phyloP scores from a whole-genome alignment of 1,284 basidiomycete genomes.

The Leccinum proliferum region DNA sequence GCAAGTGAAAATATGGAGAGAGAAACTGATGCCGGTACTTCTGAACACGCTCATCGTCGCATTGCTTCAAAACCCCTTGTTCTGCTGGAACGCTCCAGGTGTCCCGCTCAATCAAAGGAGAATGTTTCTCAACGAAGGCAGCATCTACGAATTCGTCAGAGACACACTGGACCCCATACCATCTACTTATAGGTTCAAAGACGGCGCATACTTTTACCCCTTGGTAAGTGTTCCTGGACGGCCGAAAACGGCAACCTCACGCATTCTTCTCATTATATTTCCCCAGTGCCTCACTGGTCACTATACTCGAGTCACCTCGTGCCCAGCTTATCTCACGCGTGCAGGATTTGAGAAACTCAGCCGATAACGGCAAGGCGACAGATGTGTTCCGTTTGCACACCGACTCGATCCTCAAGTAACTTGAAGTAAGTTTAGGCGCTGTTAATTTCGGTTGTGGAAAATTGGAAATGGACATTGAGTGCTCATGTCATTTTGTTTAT shows the following conservation, averaged over 20 bases:
- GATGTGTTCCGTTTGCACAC: slow-evolving; percentile 76
- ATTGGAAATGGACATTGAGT: neutral
- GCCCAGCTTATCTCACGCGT: slow-evolving; percentile 70
- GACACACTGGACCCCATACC: slow-evolving; percentile 67
- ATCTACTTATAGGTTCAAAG: slow-evolving; percentile 44
- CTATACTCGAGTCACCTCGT: slow-evolving; percentile 58
- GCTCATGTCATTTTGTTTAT: neutral
- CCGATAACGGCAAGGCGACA: slow-evolving; percentile 42
- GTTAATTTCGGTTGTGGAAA: neutral
- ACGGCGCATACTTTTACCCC: slow-evolving; percentile 67
- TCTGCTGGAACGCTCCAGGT: slow-evolving; percentile 82
- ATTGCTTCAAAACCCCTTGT: slow-evolving; percentile 58
- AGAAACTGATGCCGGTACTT: slow-evolving; percentile 57
- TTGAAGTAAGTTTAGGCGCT: slow-evolving; percentile 43
- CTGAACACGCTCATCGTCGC: slow-evolving; percentile 63
- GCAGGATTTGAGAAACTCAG: slow-evolving; percentile 58
- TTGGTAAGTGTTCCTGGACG: slow-evolving; percentile 35
- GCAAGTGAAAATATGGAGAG: slow-evolving; percentile 65
- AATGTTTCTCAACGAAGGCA: slow-evolving; percentile 64
- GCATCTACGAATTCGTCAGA: slow-evolving; percentile 50
- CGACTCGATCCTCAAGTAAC: slow-evolving; percentile 52
- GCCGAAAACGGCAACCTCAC: slow-evolving; percentile 21
- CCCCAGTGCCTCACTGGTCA: slow-evolving; percentile 53
- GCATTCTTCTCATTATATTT: slow-evolving; percentile 1
- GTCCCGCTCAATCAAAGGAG: slow-evolving; percentile 74